Base-by-base conservation (phyloP, 1,284 basidiomycete genomes). In the Ceratorhiza oryzae-sativae region DNA sequence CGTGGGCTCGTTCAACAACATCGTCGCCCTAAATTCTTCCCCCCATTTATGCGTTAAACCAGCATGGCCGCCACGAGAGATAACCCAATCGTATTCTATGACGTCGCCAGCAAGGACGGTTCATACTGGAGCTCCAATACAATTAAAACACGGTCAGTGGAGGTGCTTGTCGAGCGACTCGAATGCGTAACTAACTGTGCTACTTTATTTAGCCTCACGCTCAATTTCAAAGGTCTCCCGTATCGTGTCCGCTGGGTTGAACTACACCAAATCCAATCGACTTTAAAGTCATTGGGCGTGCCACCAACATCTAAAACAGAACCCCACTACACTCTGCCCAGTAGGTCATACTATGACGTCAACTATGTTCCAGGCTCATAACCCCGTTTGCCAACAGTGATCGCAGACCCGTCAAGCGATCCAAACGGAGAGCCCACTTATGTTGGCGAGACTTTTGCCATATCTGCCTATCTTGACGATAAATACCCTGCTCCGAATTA, bases 401-500 rank as follows among this genome's bases (percentile, higher is more conserved):
- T 74, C 25, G 56, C 56, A 12, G 73, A 74, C 27, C 73, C 71
- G 18, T 72, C 71, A 6, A 58, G 53, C 6, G 71, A 72, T 18
- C 60, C 60, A 3, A 36, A 41, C 20, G 63, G 59, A 23, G 27
- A 56, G 36, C 71, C 68, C 12, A 71, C 71, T 1, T 53, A 55
- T 27, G 59, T 74, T 36, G 25, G 58, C 13, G 73, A 72, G 39
- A 72, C 73, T 5, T 65, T 63, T 49, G 49, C 53, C 32, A 74
- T 74, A 34, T 51, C 71, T 15, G 71, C 36, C 20, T 74, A 74
- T 32, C 71, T 74, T 15, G 73, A 72, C 39, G 45, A 58, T 10
- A 68, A 42, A 32, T 74, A 74, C 51, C 71, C 73, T 12, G 51
- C 62, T 41, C 63, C 63, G 0, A 20, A 68, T 2, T 68, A 72